Base-by-base conservation (phyloP, 176 grass and related monocot species). In the Eremochloa ophiuroides region DNA sequence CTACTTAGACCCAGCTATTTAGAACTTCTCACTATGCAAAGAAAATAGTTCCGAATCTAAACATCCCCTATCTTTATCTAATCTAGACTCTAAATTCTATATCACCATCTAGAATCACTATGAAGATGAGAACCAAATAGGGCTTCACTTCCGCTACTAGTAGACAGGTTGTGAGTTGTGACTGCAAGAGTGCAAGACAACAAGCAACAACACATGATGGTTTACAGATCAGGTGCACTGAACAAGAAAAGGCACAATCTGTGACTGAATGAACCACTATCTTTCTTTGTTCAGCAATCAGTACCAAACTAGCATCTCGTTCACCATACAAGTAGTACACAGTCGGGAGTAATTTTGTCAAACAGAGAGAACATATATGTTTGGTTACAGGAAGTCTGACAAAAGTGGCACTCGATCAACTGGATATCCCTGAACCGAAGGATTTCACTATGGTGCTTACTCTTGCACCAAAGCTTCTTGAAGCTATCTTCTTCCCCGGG, bases 401-500 rank as follows among this genome's bases (percentile, higher is more conserved):
- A 33, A 10, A 75, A 66, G 23, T 46, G 13, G 25, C 31, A 70
- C 47, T 92, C 56, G 90, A 77, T 41, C 78, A 99, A 76, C 64
- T 71, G 35, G 48, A 66, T 75, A 78, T 90, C 42, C 84, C 85
- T 66, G 89, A 83, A 30, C 87, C 82, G 37, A 96, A 99, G 64
- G 91, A 85, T 79, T 93, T 93, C 77, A 99, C 97, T 1, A 99
- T 96, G 62, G 83, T 74, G 77, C 87, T 86, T 7, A 96, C 91
- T 92, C 93, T 91, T 42, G 86, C 83, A 17, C 89, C 91, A 70
- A 99, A 99, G 71, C 82, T 93, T 88, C 89, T 96, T 22, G 97
- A 99, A 34, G 91, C 82, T 34, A 99, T 94, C 85, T 99, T 99
- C 85, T 94, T 99, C 71, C 97, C 97, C 8, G 97, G 97, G 71